phyloP scores from a whole-genome alignment of 2,329 filamentous ascomycete species.

The Thermothelomyces thermophilus region DNA sequence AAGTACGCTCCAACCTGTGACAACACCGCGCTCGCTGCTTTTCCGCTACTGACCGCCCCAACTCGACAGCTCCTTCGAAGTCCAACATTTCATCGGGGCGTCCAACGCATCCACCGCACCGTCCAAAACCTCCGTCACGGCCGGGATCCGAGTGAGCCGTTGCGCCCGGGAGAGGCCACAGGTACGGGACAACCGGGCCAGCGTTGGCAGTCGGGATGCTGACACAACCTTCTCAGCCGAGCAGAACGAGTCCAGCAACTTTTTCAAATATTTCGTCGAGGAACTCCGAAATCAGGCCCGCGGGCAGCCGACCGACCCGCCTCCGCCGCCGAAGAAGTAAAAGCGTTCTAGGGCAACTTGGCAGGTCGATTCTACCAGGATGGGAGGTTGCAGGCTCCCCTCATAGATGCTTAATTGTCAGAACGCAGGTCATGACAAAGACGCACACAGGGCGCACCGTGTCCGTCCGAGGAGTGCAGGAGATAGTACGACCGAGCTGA shows the following conservation, averaged over 20 bases:
- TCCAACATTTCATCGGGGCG: slow-evolving; percentile 46
- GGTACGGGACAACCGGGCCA: slow-evolving; percentile 27
- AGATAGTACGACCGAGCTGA: no score
- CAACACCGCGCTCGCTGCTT: no score
- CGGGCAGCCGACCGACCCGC: slow-evolving; percentile 37
- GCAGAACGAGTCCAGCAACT: slow-evolving; percentile 29
- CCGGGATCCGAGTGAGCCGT: slow-evolving; percentile 43
- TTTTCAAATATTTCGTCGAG: slow-evolving; percentile 43
- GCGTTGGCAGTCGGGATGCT: background rate
- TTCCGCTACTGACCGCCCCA: background rate
- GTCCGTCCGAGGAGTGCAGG: no score
- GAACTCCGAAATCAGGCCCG: slow-evolving; percentile 46
- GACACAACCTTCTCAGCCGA: slow-evolving; percentile 27
- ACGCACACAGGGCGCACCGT: no score
- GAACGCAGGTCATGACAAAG: no score
- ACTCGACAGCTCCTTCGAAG: slow-evolving; percentile 36
- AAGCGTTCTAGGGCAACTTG: no score
- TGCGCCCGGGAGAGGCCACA: slow-evolving; percentile 47
- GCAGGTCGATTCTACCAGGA: no score
- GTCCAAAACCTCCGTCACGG: slow-evolving; percentile 45
- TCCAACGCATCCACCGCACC: slow-evolving; percentile 45
- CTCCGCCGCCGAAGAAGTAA: slow-evolving; percentile 24
- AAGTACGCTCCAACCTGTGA: slow-evolving; percentile 7
- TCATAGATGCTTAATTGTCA: no score
- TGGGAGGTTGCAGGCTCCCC: no score